Conservation (phyloP, 805 yeast genomes). For the Ogataea populi-albae region DNA sequence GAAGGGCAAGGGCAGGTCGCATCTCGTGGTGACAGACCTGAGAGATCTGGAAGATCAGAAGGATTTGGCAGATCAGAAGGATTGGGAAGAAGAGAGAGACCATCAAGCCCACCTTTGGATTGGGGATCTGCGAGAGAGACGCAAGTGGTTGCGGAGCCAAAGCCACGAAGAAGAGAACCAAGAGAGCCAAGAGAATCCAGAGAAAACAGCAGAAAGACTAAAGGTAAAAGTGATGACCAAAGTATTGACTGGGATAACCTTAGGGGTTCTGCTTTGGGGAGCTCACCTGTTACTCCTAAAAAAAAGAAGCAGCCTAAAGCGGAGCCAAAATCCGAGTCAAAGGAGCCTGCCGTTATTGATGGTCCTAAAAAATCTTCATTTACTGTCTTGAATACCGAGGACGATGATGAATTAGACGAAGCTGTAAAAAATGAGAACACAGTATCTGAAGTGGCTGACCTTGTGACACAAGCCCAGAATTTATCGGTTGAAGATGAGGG, state of each 20-base stretch:
- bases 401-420: constrained; percentile 44
- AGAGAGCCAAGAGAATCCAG: too few relatives aligned
- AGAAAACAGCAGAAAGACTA: constrained; percentile 7
- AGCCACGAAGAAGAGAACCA: constrained; percentile 12
- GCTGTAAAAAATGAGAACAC: neutral
- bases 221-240: constrained; percentile 17
- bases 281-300: constrained; percentile 4
- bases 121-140: constrained; percentile 43
- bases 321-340: constrained; percentile 15
- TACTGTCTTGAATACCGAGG: constrained; percentile 49
- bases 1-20: constrained; percentile 23
- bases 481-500: constrained; percentile 40
- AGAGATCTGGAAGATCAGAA: constrained; percentile 37
- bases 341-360: constrained; percentile 30
- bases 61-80: constrained; percentile 31
- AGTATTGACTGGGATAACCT: constrained; percentile 21
- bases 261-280: constrained; percentile 25
- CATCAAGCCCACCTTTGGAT: constrained; percentile 40
- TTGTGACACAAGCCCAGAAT: constrained; percentile 29
- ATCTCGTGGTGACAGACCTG: constrained; percentile 8
- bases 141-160: constrained; percentile 24
- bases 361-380: constrained; percentile 43
- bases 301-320: constrained; percentile 4
- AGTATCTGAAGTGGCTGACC: constrained; percentile 23
- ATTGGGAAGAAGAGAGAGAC: constrained; percentile 21